Evolutionary conservation across 2,329 filamentous ascomycete species (phyloP).

Genomic region (Cadophora sp.): DNA sequence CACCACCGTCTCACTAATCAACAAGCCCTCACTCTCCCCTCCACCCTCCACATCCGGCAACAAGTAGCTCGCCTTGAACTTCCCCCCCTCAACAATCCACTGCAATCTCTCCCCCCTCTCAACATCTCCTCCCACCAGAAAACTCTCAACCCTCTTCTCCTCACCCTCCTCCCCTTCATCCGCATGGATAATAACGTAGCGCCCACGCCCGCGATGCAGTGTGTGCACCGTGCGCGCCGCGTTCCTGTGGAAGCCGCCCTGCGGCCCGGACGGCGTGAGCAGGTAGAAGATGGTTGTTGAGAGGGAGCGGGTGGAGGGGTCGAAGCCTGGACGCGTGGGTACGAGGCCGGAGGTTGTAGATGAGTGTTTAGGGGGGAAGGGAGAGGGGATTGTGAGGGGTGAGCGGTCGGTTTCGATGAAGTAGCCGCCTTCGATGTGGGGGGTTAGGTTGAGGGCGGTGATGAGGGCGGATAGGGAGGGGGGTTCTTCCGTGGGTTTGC

Average conservation of each 20-base stretch:
- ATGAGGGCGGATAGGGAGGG: slow-evolving; percentile 48
- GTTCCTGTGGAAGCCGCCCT: slow-evolving; percentile 70
- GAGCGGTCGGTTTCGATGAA: slow-evolving; percentile 67
- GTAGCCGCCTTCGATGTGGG: slow-evolving; percentile 70
- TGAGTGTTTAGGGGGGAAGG: slow-evolving; percentile 53
- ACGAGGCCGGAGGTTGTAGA: slow-evolving; percentile 47
- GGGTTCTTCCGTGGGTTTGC: slow-evolving; percentile 41
- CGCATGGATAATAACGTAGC: slow-evolving; percentile 69
- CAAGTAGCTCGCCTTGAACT: slow-evolving; percentile 70
- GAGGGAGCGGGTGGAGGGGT: slow-evolving; percentile 55
- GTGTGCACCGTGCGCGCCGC: slow-evolving; percentile 68
- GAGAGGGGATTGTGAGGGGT: slow-evolving; percentile 58
- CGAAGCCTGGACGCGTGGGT: slow-evolving; percentile 46
- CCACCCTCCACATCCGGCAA: slow-evolving; percentile 52
- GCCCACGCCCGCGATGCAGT: slow-evolving; percentile 65
- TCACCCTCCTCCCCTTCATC: slow-evolving; percentile 49
- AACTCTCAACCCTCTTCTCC: slow-evolving; percentile 63
- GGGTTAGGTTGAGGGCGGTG: slow-evolving; percentile 53
- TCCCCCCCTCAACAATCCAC: slow-evolving; percentile 73
- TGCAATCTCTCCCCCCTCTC: slow-evolving; percentile 65
- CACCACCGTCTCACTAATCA: slow-evolving; percentile 73
- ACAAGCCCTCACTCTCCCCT: slow-evolving; percentile 51
- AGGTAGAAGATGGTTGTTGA: slow-evolving; percentile 71
- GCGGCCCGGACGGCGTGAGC: slow-evolving; percentile 59
- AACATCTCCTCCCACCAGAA: slow-evolving; percentile 66